Evolutionary conservation across 345 rosid species (phyloP).

Genomic region (Hypericum androsaemum): DNA sequence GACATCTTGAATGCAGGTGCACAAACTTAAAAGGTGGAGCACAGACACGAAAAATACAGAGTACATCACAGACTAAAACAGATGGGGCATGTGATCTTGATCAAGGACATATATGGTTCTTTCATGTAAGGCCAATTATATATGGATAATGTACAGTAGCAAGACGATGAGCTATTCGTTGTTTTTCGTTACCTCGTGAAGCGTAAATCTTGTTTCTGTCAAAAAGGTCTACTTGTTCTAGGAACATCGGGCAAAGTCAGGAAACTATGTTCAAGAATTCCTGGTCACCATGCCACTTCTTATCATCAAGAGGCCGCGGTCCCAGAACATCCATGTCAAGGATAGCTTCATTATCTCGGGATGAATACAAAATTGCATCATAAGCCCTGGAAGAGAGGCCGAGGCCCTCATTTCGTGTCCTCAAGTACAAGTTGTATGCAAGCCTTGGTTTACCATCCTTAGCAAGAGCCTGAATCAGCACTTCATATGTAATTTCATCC

Average conservation of each 20-base stretch:
- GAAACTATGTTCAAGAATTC: constrained; percentile 22
- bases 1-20: no score
- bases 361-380: constrained; percentile 47
- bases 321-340: constrained; percentile 55
- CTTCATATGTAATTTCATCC: constrained; percentile 62
- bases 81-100: no score
- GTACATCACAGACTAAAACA: no score
- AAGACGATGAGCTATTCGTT: neutral
- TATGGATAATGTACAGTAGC: neutral
- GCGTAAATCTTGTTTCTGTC: constrained; percentile 27
- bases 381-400: constrained; percentile 51
- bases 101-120: no score
- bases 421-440: constrained; percentile 55
- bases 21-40: no score
- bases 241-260: constrained; percentile 28
- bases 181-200: constrained; percentile 14
- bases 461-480: constrained; percentile 68
- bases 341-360: constrained; percentile 44
- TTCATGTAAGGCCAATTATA: no score
- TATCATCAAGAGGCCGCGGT: constrained; percentile 46
- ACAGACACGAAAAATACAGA: no score
- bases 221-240: constrained; percentile 29
- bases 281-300: constrained; percentile 25
- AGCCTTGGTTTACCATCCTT: constrained; percentile 75
- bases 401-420: constrained; percentile 52